Base-by-base conservation (phyloP, 768 basidiomycete genomes). In the Leccinum subgranulosum region DNA sequence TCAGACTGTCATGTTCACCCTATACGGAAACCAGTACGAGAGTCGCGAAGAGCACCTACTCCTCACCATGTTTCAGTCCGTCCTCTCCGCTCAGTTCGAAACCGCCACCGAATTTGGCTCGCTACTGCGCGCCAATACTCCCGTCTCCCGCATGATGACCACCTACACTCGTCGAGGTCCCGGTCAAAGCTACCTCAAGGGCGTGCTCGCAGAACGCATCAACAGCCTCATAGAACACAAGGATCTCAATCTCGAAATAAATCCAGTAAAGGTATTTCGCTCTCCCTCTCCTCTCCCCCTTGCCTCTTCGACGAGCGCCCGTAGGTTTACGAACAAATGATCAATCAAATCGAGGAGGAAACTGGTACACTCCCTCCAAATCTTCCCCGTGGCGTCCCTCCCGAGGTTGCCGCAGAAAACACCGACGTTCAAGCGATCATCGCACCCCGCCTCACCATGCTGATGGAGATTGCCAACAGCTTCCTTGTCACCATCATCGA, bases 101-200 rank as follows among this genome's bases (percentile, higher is more conserved):
- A 98, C 93, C 2, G 94, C 97, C 15, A 96, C 94, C 54, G 97
- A 99, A 73, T 98, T 99, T 65, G 95, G 96, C n/a, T 98, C 96
- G 5, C 82, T 99, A 11, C 84, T 99, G 28, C 92, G 97, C 54
- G 97, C 97, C 58, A 99, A 99, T 75, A 99, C 97, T 51, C 97
- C 97, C 49, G 97, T 99, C 23, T 98, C 94, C 50, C 88, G 97
- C 39, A 99, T 99, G 97, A 99, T 99, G 97, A 99, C 97, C 47
- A 98, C 97, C 19, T 99, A 99, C 75, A 98, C 97, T 53, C 91
- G 97, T 59, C 90, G 97, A 55, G 97, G 97, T 57, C 97, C 97
- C 1, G 97, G 97, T 56, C 97, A 98, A 74, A 94, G 93, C 66
- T 99, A 98, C 73, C 85, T 99, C 62, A 99, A 99, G 80, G 88